Conservation (phyloP, 2,329 filamentous ascomycete genomes). For the Epicoccum sorghinum region DNA sequence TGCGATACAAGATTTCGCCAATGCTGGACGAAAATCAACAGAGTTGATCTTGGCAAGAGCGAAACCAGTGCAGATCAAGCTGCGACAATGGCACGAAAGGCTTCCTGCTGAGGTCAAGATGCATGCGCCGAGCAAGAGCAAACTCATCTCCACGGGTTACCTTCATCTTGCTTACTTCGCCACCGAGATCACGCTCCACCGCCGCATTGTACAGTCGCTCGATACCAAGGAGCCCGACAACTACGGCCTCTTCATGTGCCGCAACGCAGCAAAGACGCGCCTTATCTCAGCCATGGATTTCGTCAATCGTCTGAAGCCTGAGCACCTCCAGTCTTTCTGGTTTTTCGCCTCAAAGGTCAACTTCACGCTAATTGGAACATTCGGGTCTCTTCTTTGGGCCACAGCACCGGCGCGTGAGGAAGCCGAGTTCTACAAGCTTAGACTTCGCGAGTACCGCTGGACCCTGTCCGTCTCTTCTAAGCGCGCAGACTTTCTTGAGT, state of each 20-base stretch:
- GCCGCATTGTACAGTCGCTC: slow-evolving; percentile 86
- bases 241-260: slow-evolving; percentile 90
- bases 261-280: slow-evolving; percentile 89
- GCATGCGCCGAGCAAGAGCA: slow-evolving; percentile 57
- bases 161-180: slow-evolving; percentile 93
- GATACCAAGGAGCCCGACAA: slow-evolving; percentile 65
- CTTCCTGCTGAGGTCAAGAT: slow-evolving; percentile 70
- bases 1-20: slow-evolving; percentile 71
- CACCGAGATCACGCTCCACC: slow-evolving; percentile 90
- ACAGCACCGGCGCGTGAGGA: slow-evolving; percentile 87
- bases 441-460: slow-evolving; percentile 91
- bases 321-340: slow-evolving; percentile 91
- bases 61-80: slow-evolving; percentile 80
- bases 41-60: slow-evolving; percentile 75
- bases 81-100: slow-evolving; percentile 81
- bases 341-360: slow-evolving; percentile 87
- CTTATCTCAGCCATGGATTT: slow-evolving; percentile 97
- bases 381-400: slow-evolving; percentile 87
- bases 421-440: slow-evolving; percentile 86
- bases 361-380: slow-evolving; percentile 93
- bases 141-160: slow-evolving; percentile 61
- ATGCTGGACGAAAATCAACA: slow-evolving; percentile 72
- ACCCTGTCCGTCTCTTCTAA: slow-evolving; percentile 86
- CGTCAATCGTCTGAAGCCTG: slow-evolving; percentile 86
- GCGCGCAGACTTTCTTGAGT: slow-evolving; percentile 60